Conservation (phyloP, 148 eudicot species). For the Camellia granthamiana region DNA sequence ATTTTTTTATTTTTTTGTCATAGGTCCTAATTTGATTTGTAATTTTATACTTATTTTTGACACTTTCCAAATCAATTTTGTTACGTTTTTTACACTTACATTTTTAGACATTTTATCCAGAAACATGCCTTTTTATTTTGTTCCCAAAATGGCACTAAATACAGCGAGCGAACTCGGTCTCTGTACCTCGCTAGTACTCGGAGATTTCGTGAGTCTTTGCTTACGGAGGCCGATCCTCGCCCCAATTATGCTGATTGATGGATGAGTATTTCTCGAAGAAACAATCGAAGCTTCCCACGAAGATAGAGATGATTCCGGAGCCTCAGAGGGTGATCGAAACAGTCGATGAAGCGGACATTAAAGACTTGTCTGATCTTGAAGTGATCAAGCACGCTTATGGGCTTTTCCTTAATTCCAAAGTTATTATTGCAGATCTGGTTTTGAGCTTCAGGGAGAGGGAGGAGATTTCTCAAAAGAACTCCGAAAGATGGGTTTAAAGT, state of each 20-base stretch:
- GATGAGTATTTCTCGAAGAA: conserved; percentile 34
- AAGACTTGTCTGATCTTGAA: conserved; percentile 14
- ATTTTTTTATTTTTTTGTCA: no score
- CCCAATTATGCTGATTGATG: conserved; percentile 53
- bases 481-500: conserved; percentile 44
- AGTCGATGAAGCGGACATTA: conserved; percentile 8
- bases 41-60: no score
- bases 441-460: conserved; percentile 44
- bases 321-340: conserved; percentile 24
- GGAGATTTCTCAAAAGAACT: conserved; percentile 27
- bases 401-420: conserved; percentile 40
- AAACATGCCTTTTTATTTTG: no score
- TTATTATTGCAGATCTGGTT: conserved; percentile 45
- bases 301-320: conserved; percentile 27
- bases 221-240: conserved; percentile 42
- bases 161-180: not conserved
- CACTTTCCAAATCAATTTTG: no score
- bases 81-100: no score
- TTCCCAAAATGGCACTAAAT: no score
- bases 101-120: no score
- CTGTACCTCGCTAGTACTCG: not conserved
- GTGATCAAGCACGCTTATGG: conserved; percentile 28
- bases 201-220: conserved; percentile 34
- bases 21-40: no score
- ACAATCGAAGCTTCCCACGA: conserved; percentile 27